These are phyloP conservation scores for Poa pratensis DNA, from an alignment of 176 grass and related monocot species.

Conservation along the genomic window DNA sequence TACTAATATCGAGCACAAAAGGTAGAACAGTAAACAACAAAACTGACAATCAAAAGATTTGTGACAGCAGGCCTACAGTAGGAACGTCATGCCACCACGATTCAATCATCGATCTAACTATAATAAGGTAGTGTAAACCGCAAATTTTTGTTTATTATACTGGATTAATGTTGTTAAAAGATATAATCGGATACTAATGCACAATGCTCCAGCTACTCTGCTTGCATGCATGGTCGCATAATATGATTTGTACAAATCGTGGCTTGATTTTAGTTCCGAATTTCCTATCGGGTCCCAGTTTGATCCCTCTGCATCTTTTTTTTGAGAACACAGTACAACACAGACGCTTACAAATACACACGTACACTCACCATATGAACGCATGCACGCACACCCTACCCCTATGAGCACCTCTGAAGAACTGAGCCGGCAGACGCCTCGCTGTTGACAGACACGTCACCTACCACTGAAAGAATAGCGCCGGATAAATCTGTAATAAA, in stretches of 20 bases:
- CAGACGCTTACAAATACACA: too few species aligned
- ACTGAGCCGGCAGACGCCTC: too few species aligned
- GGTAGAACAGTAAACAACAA: conserved; percentile 18
- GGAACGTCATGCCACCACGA: conserved; percentile 27
- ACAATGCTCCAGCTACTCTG: background rate
- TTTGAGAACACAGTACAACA: too few species aligned
- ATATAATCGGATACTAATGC: background rate
- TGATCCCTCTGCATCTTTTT: conserved; percentile 21
- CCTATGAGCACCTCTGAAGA: too few species aligned
- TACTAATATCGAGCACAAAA: conserved; percentile 26
- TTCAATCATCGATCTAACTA: conserved; percentile 35
- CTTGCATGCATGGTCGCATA: conserved; percentile 9
- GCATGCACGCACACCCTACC: too few species aligned
- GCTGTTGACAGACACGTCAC: too few species aligned
- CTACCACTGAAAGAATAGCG: too few species aligned
- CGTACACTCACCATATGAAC: too few species aligned
- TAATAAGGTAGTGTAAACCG: background rate
- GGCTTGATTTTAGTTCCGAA: background rate
- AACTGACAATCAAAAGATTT: background rate
- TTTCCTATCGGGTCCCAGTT: background rate
- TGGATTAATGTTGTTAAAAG: background rate
- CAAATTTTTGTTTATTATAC: background rate
- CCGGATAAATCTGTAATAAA: too few species aligned
- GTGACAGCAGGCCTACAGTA: conserved; percentile 31
- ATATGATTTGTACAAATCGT: background rate